Evolutionary conservation across 2,329 filamentous ascomycete genomes (phyloP).

Genomic region (Parastagonospora avenae): DNA sequence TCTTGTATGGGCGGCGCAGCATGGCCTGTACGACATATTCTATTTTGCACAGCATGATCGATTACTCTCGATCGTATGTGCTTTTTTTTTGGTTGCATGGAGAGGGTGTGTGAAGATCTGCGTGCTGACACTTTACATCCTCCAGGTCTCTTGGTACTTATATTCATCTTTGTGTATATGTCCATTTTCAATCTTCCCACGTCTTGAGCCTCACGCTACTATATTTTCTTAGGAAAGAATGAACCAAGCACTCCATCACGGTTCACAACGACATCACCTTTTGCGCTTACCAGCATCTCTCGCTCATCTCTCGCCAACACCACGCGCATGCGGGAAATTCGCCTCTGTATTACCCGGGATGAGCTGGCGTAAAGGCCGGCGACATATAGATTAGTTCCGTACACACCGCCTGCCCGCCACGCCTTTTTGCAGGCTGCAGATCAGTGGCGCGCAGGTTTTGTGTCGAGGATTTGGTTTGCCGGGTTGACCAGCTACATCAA

Average conservation of each 20-base stretch:
- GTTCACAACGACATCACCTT: conserved; percentile 2
- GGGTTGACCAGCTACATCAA: too few relatives aligned
- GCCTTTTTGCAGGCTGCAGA: not conserved
- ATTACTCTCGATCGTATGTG: too few relatives aligned
- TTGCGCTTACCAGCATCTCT: conserved; percentile 1
- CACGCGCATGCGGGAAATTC: conserved; percentile 14
- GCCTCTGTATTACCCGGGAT: conserved; percentile 32
- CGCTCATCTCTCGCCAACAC: not conserved
- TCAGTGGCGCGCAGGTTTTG: not conserved
- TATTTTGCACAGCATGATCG: too few relatives aligned
- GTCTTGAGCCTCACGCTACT: not conserved
- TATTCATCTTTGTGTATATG: too few relatives aligned
- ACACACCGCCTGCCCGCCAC: conserved; percentile 1
- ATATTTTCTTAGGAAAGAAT: not conserved
- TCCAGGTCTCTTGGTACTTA: too few relatives aligned
- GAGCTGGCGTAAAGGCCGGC: conserved; percentile 2
- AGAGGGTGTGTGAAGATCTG: too few relatives aligned
- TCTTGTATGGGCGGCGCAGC: too few relatives aligned
- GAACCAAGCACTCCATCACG: not conserved
- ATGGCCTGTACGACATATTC: too few relatives aligned
- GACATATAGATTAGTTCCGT: conserved; percentile 19
- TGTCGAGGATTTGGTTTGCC: not conserved
- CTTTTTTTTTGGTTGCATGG: too few relatives aligned
- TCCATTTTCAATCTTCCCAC: not conserved
- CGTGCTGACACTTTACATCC: too few relatives aligned